phyloP scores from a whole-genome alignment of 225 moss, liverwort and hornwort genomes.

The Pseudisothecium myosuroides region DNA sequence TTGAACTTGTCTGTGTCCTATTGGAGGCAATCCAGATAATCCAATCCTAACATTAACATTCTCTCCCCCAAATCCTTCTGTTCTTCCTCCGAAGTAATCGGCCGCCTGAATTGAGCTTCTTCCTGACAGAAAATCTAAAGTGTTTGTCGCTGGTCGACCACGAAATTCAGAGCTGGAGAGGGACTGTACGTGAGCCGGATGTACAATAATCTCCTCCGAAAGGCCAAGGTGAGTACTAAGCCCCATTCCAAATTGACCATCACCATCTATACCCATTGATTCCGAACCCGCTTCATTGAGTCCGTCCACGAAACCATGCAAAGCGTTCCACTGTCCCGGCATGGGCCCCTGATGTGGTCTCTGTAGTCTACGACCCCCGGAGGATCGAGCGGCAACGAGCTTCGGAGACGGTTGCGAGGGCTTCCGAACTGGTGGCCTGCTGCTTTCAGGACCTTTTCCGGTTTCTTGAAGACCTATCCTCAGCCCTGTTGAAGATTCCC shows the following conservation, averaged over 20 bases:
- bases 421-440: conserved; percentile 47
- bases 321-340: conserved; percentile 47
- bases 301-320: conserved; percentile 44
- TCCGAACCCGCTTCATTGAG: conserved; percentile 27
- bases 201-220: conserved; percentile 54
- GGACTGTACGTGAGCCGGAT: conserved; percentile 42
- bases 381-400: conserved; percentile 41
- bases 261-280: conserved; percentile 42
- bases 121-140: conserved; percentile 29
- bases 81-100: conserved; percentile 33
- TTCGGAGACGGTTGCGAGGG: conserved; percentile 50
- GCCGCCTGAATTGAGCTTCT: conserved; percentile 20
- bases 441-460: conserved; percentile 64
- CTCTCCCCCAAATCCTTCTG: conserved; percentile 30
- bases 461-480: conserved; percentile 37
- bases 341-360: conserved; percentile 35
- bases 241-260: conserved; percentile 48
- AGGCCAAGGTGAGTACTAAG: conserved; percentile 54
- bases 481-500: conserved; percentile 46
- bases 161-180: conserved; percentile 21
- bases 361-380: conserved; percentile 49
- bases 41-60: conserved; percentile 22
- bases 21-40: conserved; percentile 31
- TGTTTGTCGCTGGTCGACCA: conserved; percentile 18
- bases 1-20: conserved; percentile 29